Base-by-base conservation (phyloP, 1,284 basidiomycete species). In the Sparassis latifolia region DNA sequence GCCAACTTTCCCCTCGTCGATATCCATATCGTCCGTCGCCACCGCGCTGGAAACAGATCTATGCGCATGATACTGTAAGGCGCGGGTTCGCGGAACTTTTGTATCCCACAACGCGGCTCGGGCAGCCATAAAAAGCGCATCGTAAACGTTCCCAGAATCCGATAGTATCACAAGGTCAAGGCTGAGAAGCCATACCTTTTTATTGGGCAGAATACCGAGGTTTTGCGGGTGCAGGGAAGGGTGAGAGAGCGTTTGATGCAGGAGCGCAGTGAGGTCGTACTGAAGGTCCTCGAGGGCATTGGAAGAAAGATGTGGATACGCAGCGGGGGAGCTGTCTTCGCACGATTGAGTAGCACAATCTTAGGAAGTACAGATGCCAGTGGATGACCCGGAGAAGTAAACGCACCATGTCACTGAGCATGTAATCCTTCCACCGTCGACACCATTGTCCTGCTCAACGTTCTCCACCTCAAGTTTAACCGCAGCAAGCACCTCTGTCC, bases 31-130 rank as follows among this genome's bases (percentile, higher is more conserved):
- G 9, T 62, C 67, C 6, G 61, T 66, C 10, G 47, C 52, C 10
- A 30, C 33, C 1, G 59, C 45, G 0, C 50, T 47, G 5, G 54
- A 55, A 6, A 56, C 58, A 12, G 60, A 47, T 58, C 62, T 53
- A 56, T 62, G 44, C 32, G 60, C 47, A 58, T 70, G 56, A 54
- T 86, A 89, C 55, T 85, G 80, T 0, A 89, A 75, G 3, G 73
- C 71, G 37, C 79, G 72, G 44, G 89, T 91, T 35, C 78, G 69
- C 4, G 89, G 89, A 0, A 92, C 84, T 51, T 79, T 84, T 12
- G 88, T 86, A 57, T 92, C 87, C 78, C 82, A 88, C 9, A 92
- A 65, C 0, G 87, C 87, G 1, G 85, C 85, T 9, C 84, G 77
- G 1, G 83, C 79, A 0, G 84, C 84, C 69, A 91, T 76, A 68